phyloP scores from a whole-genome alignment of 2,329 filamentous ascomycete genomes.

The Hymenoscyphus salicellus region DNA sequence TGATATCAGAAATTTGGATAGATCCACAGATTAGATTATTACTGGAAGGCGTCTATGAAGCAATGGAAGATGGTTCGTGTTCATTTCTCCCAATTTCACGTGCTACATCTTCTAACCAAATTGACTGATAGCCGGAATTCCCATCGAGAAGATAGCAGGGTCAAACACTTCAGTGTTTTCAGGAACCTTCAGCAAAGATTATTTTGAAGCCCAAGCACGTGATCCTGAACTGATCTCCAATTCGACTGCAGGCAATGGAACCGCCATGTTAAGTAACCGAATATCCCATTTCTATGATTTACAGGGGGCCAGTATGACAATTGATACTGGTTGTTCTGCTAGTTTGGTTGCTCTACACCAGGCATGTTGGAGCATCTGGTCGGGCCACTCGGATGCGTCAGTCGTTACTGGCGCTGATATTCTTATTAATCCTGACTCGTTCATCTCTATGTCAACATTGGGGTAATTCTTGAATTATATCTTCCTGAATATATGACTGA shows the following conservation, averaged over 20 bases:
- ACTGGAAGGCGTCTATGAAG: constrained; percentile 9
- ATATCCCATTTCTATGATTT: constrained; percentile 42
- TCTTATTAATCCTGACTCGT: constrained; percentile 11
- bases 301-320: constrained; percentile 40
- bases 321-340: constrained; percentile 47
- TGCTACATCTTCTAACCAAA: not conserved
- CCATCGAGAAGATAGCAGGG: constrained; percentile 14
- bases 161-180: constrained; percentile 43
- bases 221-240: constrained; percentile 24
- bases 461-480: not conserved
- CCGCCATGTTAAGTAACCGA: constrained; percentile 45
- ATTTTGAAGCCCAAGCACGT: constrained; percentile 11
- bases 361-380: constrained; percentile 23
- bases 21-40: constrained; percentile 8
- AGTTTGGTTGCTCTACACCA: constrained; percentile 36
- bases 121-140: constrained; percentile 10
- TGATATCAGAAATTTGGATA: not conserved
- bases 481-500: too few relatives aligned
- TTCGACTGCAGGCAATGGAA: constrained; percentile 35
- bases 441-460: constrained; percentile 11
- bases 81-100: not conserved
- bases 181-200: constrained; percentile 34
- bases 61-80: not conserved
- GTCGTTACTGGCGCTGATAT: constrained; percentile 12
- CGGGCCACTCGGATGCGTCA: constrained; percentile 19